Evolutionary conservation across 2,329 filamentous ascomycete genomes (phyloP).

Genomic region (Hymenoscyphus infarciens): DNA sequence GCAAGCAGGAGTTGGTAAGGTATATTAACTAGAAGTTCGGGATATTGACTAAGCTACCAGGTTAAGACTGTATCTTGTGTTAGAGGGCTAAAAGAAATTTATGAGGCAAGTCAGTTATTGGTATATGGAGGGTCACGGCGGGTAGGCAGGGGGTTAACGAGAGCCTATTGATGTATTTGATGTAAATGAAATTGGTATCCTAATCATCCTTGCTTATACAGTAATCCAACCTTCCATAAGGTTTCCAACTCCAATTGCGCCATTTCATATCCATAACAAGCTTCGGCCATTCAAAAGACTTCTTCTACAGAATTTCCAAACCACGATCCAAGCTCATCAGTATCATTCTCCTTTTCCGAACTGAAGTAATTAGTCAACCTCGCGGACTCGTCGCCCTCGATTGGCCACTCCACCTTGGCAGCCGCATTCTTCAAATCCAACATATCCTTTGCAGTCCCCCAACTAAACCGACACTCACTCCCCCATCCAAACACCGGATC

Average conservation of each 20-base stretch:
- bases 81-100: not conserved
- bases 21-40: not conserved
- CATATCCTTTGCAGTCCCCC: constrained; percentile 93
- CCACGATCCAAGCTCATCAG: constrained; percentile 70
- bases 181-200: not conserved
- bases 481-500: constrained; percentile 96
- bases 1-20: too few relatives aligned
- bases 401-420: constrained; percentile 80
- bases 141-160: not conserved
- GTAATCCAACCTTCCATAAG: too few relatives aligned
- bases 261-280: not conserved
- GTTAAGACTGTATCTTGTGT: not conserved
- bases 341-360: constrained; percentile 33
- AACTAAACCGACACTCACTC: constrained; percentile 87
- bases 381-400: constrained; percentile 62
- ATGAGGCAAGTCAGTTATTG: too few relatives aligned
- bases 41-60: not conserved
- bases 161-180: not conserved
- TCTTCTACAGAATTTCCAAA: constrained; percentile 54
- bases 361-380: constrained; percentile 75
- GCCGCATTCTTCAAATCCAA: constrained; percentile 60
- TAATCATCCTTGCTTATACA: not conserved
- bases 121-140: too few relatives aligned
- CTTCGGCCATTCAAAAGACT: constrained; percentile 27
- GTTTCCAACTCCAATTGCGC: constrained; percentile 6